Evolutionary conservation across 2,329 filamentous ascomycete species (phyloP).

Genomic region (Talaromyces marneffei): DNA sequence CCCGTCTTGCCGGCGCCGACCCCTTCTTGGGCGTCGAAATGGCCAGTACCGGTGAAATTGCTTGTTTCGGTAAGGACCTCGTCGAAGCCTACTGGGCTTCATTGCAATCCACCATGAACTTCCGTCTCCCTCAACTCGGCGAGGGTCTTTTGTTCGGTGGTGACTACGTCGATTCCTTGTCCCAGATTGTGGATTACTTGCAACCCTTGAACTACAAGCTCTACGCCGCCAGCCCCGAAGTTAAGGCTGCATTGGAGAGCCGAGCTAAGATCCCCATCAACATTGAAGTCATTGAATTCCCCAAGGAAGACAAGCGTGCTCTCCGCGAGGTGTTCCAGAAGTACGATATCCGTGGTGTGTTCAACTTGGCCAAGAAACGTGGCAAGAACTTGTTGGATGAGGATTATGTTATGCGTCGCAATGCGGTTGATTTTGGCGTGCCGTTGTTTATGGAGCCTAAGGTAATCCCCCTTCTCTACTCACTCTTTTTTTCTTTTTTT

Average conservation of each 20-base stretch:
- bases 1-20: conserved; percentile 90
- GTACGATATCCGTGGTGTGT: conserved; percentile 91
- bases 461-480: conserved; percentile 52
- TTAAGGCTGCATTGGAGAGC: conserved; percentile 78
- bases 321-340: conserved; percentile 93
- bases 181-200: conserved; percentile 77
- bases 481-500: too few relatives aligned
- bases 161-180: conserved; percentile 65
- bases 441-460: conserved; percentile 98
- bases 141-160: conserved; percentile 94
- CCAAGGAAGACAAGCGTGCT: conserved; percentile 89
- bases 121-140: conserved; percentile 88
- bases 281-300: conserved; percentile 93
- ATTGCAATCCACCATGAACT: conserved; percentile 97
- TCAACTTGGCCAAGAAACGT: conserved; percentile 82
- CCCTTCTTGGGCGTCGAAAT: conserved; percentile 98
- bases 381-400: conserved; percentile 82
- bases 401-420: conserved; percentile 97
- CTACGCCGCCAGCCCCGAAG: conserved; percentile 72
- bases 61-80: conserved; percentile 94
- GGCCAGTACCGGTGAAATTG: conserved; percentile 94
- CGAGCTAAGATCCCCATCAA: conserved; percentile 56
- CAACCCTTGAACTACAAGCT: conserved; percentile 90
- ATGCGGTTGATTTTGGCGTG: conserved; percentile 96
- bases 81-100: conserved; percentile 98